Evolutionary conservation across 768 basidiomycete species (phyloP), one percentile per base, ranked within the genome.

Genomic region (Lactarius quietus): DNA sequence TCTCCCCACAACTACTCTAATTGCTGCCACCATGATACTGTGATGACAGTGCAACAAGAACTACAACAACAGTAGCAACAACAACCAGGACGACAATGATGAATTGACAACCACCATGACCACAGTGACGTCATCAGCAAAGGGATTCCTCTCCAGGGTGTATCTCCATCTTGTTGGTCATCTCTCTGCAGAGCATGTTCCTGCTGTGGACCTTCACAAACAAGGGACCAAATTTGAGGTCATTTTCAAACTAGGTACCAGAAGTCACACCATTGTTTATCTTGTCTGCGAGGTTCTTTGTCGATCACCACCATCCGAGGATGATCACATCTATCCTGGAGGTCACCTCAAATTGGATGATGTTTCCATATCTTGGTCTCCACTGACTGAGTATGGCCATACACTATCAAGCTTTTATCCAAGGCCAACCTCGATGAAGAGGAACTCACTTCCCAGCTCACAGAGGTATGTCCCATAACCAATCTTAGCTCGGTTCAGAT

Each of bases 321-420:
- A 76, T 52, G 73, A 67, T 63, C 82, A 84, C 71, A 80, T 81
- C 52, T 84, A 87, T 70, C 82, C 84, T 73, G 81, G 82, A 51
- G 72, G 72, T 57, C 71, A 70, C 61, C 71, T 76, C 61, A 75
- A 77, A 60, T 67, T 76, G 57, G 65, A 70, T 29, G 79, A 79
- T 52, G 69, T 70, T 10, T 48, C 45, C 53, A 65, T 74, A 58
- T 57, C 65, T 52, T 70, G 73, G 57, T 72, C 68, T n/a, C 68
- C 80, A 41, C 75, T 78, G 57, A 70, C 62, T 48, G 74, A 76
- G 63, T 91, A 93, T 69, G 92, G 91, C 28, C 83, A 73, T 92
- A 87, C 76, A 96, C 97, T n/a, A 85, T 98, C 78, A 98, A 99
- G 82, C 91, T 93, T 76, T 81, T 98, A 69, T 93, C 92, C 75